phyloP scores from a whole-genome alignment of 805 yeast species.

The Metschnikowia kunwiensis region DNA sequence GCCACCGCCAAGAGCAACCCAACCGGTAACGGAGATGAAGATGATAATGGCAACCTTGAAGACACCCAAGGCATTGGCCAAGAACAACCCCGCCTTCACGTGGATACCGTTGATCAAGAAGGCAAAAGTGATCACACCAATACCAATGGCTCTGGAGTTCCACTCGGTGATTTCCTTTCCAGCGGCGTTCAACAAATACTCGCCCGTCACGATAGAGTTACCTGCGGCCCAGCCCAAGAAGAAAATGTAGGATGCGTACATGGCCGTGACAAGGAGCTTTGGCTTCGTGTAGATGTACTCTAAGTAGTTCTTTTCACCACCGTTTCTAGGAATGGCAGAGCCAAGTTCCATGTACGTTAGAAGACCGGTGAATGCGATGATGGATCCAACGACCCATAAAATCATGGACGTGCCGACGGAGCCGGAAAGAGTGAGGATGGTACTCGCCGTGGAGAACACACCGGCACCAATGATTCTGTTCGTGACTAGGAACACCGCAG shows the following conservation, averaged over 20 bases:
- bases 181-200: slow-evolving; percentile 73
- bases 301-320: slow-evolving; percentile 82
- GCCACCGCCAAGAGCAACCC: slow-evolving; percentile 80
- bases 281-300: slow-evolving; percentile 71
- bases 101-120: slow-evolving; percentile 59
- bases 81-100: slow-evolving; percentile 62
- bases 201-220: slow-evolving; percentile 77
- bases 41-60: slow-evolving; percentile 71
- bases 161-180: slow-evolving; percentile 64
- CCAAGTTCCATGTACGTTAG: slow-evolving; percentile 81
- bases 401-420: slow-evolving; percentile 70
- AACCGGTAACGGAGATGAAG: slow-evolving; percentile 72
- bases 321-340: slow-evolving; percentile 70
- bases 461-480: slow-evolving; percentile 24
- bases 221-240: slow-evolving; percentile 85
- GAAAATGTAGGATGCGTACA: slow-evolving; percentile 66
- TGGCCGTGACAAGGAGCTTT: slow-evolving; percentile 55
- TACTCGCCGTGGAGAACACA: slow-evolving; percentile 21
- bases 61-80: slow-evolving; percentile 63
- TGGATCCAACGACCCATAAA: slow-evolving; percentile 72
- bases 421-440: slow-evolving; percentile 41
- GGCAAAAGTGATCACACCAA: slow-evolving; percentile 70
- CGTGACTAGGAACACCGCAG: slow-evolving; percentile 29
- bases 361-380: slow-evolving; percentile 50
- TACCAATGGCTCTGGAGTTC: slow-evolving; percentile 75